Evolutionary conservation across 176 grass and related monocot species (phyloP), one percentile per base, ranked within the genome.

Genomic region (Aegilops speltoides): DNA sequence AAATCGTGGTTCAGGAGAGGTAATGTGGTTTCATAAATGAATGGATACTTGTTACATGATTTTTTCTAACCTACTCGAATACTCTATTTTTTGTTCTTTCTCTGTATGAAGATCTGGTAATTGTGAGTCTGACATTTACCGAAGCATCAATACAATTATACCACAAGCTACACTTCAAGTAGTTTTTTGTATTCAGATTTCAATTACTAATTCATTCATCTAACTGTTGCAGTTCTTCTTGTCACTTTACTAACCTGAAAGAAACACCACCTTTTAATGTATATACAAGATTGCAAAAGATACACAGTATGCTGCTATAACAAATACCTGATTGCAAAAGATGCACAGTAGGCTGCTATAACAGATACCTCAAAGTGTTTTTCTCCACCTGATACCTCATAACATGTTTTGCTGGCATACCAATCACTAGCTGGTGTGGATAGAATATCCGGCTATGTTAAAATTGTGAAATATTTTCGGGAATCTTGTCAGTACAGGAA

Each of bases 1-100:
- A 99, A 86, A 87, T 96, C 87, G 8, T 99, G 94, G 97, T 94
- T 99, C 73, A 62, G 64, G 60, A 96, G 57, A 99, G 93, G 94
- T 96, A 96, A 85, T 64, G 77, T n/a, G 50, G 13, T 52, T 78
- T 82, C 52, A 8, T 23, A 79, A 74, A 76, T 24, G 7, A 41
- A 17, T 68, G 46, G 5, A 76, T 62, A 23, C 37, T 13, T 54
- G 7, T 73, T 16, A 14, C 19, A 43, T 83, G 71, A 46, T 37
- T 68, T 74, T 6, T 19, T 33, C 16, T 12, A 65, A 40, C 62
- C n/a, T 65, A 14, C 40, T 28, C 74, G 64, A 61, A 76, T 33
- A 62, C 22, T 6, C 68, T 84, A 10, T 2, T 7, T 41, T 84
- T 48, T 33, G 37, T 12, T n/a, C 25, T 23, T 24, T 68, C 26